Evolutionary conservation across 2,329 filamentous ascomycete genomes (phyloP), one percentile per base, ranked within the genome.

Genomic region (Byssoonygena ceratinophila): DNA sequence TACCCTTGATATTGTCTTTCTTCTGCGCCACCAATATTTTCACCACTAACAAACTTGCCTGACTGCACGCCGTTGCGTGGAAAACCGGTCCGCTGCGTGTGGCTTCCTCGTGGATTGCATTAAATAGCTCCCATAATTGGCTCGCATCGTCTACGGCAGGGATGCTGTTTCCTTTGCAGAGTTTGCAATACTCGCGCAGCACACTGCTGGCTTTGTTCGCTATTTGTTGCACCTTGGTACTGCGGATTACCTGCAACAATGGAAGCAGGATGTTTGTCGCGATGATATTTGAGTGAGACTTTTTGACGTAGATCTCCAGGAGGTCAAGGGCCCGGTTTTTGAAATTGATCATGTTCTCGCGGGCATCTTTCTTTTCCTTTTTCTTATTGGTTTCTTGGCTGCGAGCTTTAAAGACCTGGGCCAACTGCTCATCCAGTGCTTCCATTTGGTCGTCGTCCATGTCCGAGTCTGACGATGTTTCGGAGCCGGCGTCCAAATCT

Each of bases 401-500:
- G 46, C 83, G 82, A 59, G 90, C 83, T 59, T 83, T 82, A 76
- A 97, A 94, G 56, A 96, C 87, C 57, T 87, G 86, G 47, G 83
- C 81, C 3, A 98, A 80, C 63, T 91, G 84, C 9, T 79, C 79
- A 62, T 97, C 91, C 14, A 97, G 74, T 2, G 83, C 83, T 71
- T 95, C 83, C 92, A 97, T 97, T 65, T 95, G 85, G 16, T 91
- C 89, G 69, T 97, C 91, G 56, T 88, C 85, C 89, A 98, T 95
- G 68, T 95, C 87, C 2, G 79, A 82, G 55, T 79, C 79, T 8
- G 36, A 41, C 11, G 75, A 75, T 8, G 78, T 78, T 27, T 81
- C 81, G 1, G 77, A 76, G 1, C 76, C 73, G 14, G 68, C 70
- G 56, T 82, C 78, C 50, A 66, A 57, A 52, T 82, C 78, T 63